phyloP scores from a whole-genome alignment of 106 monocot genomes.

The Amphibolis antarctica region DNA sequence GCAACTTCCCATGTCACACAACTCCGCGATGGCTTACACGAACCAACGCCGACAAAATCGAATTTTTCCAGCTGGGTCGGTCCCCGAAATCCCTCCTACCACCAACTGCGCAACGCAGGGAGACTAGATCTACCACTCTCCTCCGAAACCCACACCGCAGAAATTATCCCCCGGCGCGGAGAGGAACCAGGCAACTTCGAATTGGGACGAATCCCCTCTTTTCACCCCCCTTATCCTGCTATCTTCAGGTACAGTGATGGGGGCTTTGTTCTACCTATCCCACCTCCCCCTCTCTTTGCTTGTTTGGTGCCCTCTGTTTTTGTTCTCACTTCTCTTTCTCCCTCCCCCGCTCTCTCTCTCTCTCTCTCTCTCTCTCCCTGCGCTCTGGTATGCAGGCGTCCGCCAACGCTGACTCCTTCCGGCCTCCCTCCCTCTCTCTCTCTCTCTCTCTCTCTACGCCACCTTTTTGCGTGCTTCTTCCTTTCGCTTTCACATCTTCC shows the following conservation, averaged over 20 bases:
- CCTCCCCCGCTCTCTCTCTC: not conserved
- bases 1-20: not conserved
- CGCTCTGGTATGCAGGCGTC: not conserved
- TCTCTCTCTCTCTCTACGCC: not conserved
- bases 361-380: too few relatives aligned
- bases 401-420: not conserved
- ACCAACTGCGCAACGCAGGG: too few relatives aligned
- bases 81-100: too few relatives aligned
- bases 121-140: too few relatives aligned
- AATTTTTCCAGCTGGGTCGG: not conserved
- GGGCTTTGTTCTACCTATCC: not conserved
- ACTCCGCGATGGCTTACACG: too few relatives aligned
- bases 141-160: too few relatives aligned
- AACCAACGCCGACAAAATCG: not conserved
- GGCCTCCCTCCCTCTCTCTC: not conserved
- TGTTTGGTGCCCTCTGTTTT: too few relatives aligned
- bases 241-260: not conserved
- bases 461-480: not conserved
- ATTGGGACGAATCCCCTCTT: too few relatives aligned
- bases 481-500: not conserved
- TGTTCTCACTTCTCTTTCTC: not conserved
- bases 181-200: too few relatives aligned
- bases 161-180: too few relatives aligned
- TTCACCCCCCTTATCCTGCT: too few relatives aligned
- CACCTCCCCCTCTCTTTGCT: too few relatives aligned